A percentile compares a stretch with the other conserved stretches of the same genome.
Evolutionary conservation across 2,329 filamentous ascomycete genomes (phyloP).

Genomic region (Shiraia bambusicola): DNA sequence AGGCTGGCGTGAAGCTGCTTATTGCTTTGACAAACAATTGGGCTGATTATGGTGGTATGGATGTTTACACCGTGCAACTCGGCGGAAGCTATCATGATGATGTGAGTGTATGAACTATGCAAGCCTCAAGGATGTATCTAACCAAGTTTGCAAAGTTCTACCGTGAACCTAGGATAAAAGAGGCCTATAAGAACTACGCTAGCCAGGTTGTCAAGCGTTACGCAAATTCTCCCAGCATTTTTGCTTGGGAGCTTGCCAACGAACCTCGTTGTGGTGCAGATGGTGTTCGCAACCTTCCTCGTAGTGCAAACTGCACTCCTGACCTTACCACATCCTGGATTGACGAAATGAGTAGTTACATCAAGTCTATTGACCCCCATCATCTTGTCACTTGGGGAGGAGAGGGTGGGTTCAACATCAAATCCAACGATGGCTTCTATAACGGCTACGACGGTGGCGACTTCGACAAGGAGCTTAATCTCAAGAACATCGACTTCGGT

Average conservation of each 20-base stretch:
- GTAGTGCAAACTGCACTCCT: slow-evolving; percentile 37
- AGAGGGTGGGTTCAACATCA: slow-evolving; percentile 44
- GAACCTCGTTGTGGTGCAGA: slow-evolving; percentile 43
- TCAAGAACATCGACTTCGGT: slow-evolving; percentile 56
- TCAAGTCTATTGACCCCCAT: slow-evolving; percentile 55
- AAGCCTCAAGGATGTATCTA: background rate
- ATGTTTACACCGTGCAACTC: slow-evolving; percentile 59
- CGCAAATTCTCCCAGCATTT: slow-evolving; percentile 50
- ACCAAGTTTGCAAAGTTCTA: slow-evolving; percentile 28
- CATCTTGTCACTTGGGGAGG: slow-evolving; percentile 60
- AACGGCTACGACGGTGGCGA: slow-evolving; percentile 54
- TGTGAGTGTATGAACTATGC: slow-evolving; percentile 24
- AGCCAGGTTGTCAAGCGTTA: slow-evolving; percentile 54
- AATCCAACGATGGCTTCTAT: slow-evolving; percentile 40
- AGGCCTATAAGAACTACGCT: slow-evolving; percentile 54
- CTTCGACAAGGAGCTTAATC: slow-evolving; percentile 53
- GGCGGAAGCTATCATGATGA: slow-evolving; percentile 56
- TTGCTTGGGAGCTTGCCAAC: slow-evolving; percentile 59
- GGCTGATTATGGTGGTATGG: slow-evolving; percentile 63
- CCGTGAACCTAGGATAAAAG: slow-evolving; percentile 52
- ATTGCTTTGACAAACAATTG: slow-evolving; percentile 60
- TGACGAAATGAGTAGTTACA: slow-evolving; percentile 56
- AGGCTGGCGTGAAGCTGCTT: slow-evolving; percentile 55
- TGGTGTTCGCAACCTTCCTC: slow-evolving; percentile 30
- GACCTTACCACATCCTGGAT: slow-evolving; percentile 53